Evolutionary conservation across 176 grass and related monocot genomes (phyloP).

Genomic region (Phoenix dactylifera): DNA sequence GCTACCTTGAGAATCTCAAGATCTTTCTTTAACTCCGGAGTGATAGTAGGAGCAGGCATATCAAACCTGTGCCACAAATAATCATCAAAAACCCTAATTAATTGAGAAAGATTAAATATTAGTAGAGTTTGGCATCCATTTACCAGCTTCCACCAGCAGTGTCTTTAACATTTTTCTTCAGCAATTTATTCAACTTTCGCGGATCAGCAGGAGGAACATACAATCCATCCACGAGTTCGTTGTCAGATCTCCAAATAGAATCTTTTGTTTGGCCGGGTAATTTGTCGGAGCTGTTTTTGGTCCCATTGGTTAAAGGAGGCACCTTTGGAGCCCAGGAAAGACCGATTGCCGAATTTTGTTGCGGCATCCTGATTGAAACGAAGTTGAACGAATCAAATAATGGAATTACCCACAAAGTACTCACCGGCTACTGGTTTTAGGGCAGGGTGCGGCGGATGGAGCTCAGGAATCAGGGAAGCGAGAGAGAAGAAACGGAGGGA

Average conservation of each 20-base stretch:
- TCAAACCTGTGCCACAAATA: constrained; percentile 56
- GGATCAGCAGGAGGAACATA: constrained; percentile 75
- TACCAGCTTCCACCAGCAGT: constrained; percentile 71
- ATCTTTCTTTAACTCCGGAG: constrained; percentile 84
- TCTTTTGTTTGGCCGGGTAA: constrained; percentile 18
- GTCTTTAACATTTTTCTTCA: constrained; percentile 71
- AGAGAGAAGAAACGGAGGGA: too few relatives aligned
- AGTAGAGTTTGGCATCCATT: constrained; percentile 8
- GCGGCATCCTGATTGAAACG: constrained; percentile 21
- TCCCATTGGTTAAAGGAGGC: constrained; percentile 21
- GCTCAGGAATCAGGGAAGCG: too few relatives aligned
- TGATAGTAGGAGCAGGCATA: constrained; percentile 81
- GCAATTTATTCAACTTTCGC: constrained; percentile 51
- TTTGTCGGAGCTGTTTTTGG: constrained; percentile 18
- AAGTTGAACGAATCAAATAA: not conserved
- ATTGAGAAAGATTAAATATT: too few relatives aligned
- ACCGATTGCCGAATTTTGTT: constrained; percentile 29
- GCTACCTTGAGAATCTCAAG: constrained; percentile 78
- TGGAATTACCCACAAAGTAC: too few relatives aligned
- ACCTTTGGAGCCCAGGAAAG: constrained; percentile 82
- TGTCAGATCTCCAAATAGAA: constrained; percentile 36
- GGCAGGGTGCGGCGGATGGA: too few relatives aligned
- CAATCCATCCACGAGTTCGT: constrained; percentile 61
- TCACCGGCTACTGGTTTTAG: too few relatives aligned
- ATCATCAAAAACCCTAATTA: constrained; percentile 1